Evolutionary conservation across 257 asterid species (phyloP).

Genomic region (Paulownia fortunei): DNA sequence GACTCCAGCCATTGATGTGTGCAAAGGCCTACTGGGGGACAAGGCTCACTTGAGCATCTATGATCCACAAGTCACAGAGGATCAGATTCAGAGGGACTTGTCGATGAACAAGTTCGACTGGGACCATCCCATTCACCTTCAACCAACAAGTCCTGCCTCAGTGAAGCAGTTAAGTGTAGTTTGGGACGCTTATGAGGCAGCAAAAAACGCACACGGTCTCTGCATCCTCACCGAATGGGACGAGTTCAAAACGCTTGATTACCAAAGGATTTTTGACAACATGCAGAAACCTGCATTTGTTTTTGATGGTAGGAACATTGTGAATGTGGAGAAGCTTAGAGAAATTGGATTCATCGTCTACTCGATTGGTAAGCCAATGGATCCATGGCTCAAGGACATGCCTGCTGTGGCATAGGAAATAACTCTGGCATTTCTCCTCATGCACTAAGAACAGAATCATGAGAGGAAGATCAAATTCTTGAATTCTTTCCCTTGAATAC

Average conservation of each 20-base stretch:
- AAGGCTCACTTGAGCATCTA: slow-evolving; percentile 27
- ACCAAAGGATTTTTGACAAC: slow-evolving; percentile 14
- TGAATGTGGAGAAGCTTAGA: slow-evolving; percentile 35
- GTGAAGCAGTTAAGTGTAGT: slow-evolving; percentile 10
- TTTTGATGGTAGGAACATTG: slow-evolving; percentile 40
- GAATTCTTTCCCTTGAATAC: not conserved
- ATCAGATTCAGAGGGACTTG: not conserved
- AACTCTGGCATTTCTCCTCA: too few relatives aligned
- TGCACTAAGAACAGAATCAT: not conserved
- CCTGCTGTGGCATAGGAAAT: slow-evolving; percentile 28
- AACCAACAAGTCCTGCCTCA: slow-evolving; percentile 17
- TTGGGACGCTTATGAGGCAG: slow-evolving; percentile 31
- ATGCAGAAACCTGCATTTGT: slow-evolving; percentile 27
- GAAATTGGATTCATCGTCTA: slow-evolving; percentile 45
- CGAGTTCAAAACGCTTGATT: slow-evolving; percentile 28
- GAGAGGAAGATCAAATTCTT: not conserved
- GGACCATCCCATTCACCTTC: slow-evolving; percentile 15
- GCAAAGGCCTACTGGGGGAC: slow-evolving; percentile 27
- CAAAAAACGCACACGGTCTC: slow-evolving; percentile 22
- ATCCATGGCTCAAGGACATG: slow-evolving; percentile 40
- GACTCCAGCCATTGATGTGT: slow-evolving; percentile 27
- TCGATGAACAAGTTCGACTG: slow-evolving; percentile 5
- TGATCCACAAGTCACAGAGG: slow-evolving; percentile 23
- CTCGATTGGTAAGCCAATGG: slow-evolving; percentile 46
- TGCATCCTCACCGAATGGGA: slow-evolving; percentile 29